Evolutionary conservation across 768 basidiomycete species (phyloP).

Genomic region (Fistulinella prunicolor): DNA sequence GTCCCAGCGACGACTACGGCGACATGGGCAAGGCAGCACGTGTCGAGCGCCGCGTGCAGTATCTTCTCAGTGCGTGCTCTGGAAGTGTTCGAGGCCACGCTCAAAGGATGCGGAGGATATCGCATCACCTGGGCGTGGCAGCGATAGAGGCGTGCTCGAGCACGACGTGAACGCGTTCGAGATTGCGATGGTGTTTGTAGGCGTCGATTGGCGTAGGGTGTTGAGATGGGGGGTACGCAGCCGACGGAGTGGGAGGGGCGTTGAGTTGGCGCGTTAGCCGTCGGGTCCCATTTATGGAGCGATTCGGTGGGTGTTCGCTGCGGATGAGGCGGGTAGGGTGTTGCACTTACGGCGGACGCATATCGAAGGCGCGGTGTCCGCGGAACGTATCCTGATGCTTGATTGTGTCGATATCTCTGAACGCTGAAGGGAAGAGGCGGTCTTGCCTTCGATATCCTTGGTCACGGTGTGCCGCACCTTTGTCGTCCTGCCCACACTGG

Average conservation of each 20-base stretch:
- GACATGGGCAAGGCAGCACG: slow-evolving; percentile 5
- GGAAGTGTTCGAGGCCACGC: slow-evolving; percentile 43
- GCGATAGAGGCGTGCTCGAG: slow-evolving; percentile 62
- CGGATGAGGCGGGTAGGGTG: slow-evolving; percentile 40
- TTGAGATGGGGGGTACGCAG: slow-evolving; percentile 56
- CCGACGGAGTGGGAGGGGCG: slow-evolving; percentile 45
- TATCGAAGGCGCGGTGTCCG: slow-evolving; percentile 44
- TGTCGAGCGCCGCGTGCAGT: too few species aligned
- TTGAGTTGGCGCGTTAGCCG: too few species aligned
- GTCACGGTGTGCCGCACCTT: too few species aligned
- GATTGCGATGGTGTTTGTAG: slow-evolving; percentile 59
- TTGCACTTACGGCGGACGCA: slow-evolving; percentile 36
- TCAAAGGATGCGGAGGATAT: slow-evolving; percentile 45
- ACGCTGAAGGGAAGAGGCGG: too few species aligned
- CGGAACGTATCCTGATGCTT: slow-evolving; percentile 48
- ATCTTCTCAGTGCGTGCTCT: slow-evolving; percentile 32
- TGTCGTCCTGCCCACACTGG: too few species aligned
- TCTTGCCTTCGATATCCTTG: too few species aligned
- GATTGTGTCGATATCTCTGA: too few species aligned
- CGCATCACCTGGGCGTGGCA: slow-evolving; percentile 44
- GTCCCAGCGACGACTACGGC: neutral
- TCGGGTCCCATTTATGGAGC: slow-evolving; percentile 55
- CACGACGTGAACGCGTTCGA: slow-evolving; percentile 62
- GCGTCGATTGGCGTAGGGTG: slow-evolving; percentile 50
- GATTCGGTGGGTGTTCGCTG: slow-evolving; percentile 53